Evolutionary conservation across 2,329 filamentous ascomycete species (phyloP), one percentile per base, ranked within the genome.

Genomic region (Stylonectria norvegica): DNA sequence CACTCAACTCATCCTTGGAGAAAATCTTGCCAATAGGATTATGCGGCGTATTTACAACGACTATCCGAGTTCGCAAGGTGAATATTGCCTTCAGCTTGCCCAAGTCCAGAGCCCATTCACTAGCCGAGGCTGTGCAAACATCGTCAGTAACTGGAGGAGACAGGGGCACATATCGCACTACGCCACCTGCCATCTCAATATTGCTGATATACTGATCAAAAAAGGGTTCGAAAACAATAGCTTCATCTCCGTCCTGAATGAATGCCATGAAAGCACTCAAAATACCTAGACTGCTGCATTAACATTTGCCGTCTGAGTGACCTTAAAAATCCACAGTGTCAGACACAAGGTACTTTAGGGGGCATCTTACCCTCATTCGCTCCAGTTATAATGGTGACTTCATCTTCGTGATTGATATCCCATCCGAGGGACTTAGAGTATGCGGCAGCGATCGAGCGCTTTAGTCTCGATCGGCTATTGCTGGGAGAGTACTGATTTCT

Each of bases 201-300:
- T 97, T 97, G 71, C 83, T 89, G 54, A 96, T 93, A 64, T 95
- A 86, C 81, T 97, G 91, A 68, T 97, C 91, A 63, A 96, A 97
- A 69, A 95, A 96, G 5, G 91, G 91, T 69, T 96, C 91, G 62
- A 96, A 95, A 40, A 96, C 79, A 51, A 97, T 95, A 50, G 95
- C 91, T 65, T 97, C 91, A 61, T 96, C 91, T 10, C 87, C 91
- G 2, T 79, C 76, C 66, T 97, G 90, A 43, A 97, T 80, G 58
- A 96, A 97, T 5, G 79, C 91, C 91, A 97, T 96, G 60, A 97
- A 96, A 1, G 89, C 91, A 60, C 86, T 90, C 46, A 97, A 73
- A 87, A 96, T 96, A 57, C n/a, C n/a, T n/a, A n/a, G n/a, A n/a
- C n/a, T n/a, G n/a, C n/a, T n/a, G n/a, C n/a, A n/a, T n/a, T n/a